Evolutionary conservation across 2,329 filamentous ascomycete genomes (phyloP).

Genomic region (Colletotrichum sp.): DNA sequence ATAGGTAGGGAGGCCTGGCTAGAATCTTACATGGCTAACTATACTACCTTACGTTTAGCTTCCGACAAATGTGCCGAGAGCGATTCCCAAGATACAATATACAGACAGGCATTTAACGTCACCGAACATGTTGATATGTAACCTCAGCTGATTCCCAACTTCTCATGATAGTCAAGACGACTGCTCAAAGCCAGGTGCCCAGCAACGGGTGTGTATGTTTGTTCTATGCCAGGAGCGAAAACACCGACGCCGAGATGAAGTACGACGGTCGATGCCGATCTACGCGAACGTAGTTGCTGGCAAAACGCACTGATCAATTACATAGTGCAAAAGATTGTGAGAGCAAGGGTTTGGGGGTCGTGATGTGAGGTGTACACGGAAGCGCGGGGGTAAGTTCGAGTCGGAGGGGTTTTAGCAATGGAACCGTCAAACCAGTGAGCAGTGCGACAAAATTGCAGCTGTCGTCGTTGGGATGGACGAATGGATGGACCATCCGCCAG

Average conservation of each 20-base stretch:
- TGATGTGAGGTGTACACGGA: neutral
- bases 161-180: slow-evolving; percentile 25
- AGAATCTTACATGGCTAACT: neutral
- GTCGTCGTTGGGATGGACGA: neutral
- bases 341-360: neutral
- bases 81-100: neutral
- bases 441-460: neutral
- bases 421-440: neutral
- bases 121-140: neutral
- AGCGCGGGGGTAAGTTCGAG: neutral
- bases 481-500: neutral
- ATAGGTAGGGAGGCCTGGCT: neutral
- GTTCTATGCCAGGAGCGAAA: slow-evolving; percentile 24
- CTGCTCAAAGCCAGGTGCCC: slow-evolving; percentile 25
- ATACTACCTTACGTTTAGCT: neutral
- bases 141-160: slow-evolving; percentile 26
- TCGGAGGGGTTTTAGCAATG: neutral
- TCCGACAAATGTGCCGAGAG: neutral
- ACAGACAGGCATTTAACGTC: neutral
- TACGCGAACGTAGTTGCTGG: slow-evolving; percentile 20
- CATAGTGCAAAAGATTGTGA: neutral
- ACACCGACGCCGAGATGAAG: slow-evolving; percentile 8
- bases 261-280: slow-evolving; percentile 17
- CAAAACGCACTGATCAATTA: neutral
- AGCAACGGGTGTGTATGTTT: slow-evolving; percentile 21